Conservation (phyloP, 352 stramenopile genomes). For the Pythium folliculosum region DNA sequence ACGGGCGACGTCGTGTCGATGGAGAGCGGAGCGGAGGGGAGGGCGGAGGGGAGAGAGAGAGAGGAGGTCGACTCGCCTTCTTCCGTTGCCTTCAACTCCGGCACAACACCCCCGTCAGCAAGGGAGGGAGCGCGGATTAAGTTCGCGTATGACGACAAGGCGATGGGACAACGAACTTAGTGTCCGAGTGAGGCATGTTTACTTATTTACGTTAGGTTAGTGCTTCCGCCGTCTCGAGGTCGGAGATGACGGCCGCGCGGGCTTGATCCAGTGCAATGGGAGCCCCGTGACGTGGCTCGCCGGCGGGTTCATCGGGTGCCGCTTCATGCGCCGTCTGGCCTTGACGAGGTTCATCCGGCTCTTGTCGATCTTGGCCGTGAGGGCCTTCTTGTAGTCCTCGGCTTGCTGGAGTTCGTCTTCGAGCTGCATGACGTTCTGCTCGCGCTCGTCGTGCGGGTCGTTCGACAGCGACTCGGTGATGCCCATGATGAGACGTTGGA, state of each 20-base stretch:
- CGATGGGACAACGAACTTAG: constrained; percentile 25
- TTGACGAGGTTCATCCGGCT: constrained; percentile 28
- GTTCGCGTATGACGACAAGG: constrained; percentile 12
- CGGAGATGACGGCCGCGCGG: constrained; percentile 4
- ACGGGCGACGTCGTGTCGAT: not conserved
- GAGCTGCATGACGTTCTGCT: constrained; percentile 33
- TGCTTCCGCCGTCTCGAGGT: not conserved
- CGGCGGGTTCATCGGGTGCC: constrained; percentile 8
- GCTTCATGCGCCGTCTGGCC: constrained; percentile 24
- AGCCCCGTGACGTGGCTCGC: constrained; percentile 18
- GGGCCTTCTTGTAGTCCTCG: constrained; percentile 29
- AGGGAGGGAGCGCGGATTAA: constrained; percentile 14
- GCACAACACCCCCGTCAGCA: constrained; percentile 9
- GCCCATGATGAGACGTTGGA: constrained; percentile 26
- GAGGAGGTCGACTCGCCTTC: constrained; percentile 1
- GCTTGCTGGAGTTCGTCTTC: constrained; percentile 38
- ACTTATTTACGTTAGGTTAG: constrained; percentile 8
- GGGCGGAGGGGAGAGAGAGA: not conserved
- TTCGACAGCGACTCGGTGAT: constrained; percentile 32
- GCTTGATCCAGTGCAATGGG: constrained; percentile 31
- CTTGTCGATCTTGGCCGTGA: constrained; percentile 22
- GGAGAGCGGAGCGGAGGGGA: not conserved
- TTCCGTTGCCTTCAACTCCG: constrained; percentile 31
- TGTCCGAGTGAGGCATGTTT: not conserved
- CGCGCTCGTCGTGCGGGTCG: constrained; percentile 27